A percentile compares a stretch with the other conserved stretches of the same genome.
Evolutionary conservation across 768 basidiomycete genomes (phyloP).

Genomic region (Lactarius evosmus): DNA sequence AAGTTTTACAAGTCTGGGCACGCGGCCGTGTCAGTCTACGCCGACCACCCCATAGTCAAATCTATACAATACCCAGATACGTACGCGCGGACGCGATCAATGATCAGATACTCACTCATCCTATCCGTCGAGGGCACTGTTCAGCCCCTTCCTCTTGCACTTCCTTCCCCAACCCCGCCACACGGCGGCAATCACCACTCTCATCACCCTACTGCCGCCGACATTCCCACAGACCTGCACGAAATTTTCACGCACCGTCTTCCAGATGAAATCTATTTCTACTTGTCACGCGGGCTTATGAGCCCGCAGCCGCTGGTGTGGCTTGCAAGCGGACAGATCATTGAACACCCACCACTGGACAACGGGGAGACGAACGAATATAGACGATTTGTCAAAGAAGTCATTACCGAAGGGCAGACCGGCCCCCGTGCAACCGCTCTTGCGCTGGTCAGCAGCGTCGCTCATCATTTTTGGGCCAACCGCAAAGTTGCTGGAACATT

Average conservation of each 20-base stretch:
- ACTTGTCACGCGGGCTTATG: conserved; percentile 88
- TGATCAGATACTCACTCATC: conserved; percentile 90
- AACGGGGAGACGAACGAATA: conserved; percentile 96
- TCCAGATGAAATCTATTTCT: conserved; percentile 95
- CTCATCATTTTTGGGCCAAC: conserved; percentile 77
- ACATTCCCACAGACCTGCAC: conserved; percentile 87
- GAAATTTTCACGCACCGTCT: conserved; percentile 93
- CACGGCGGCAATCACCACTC: conserved; percentile 55
- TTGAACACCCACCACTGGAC: conserved; percentile 85
- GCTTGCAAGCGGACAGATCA: conserved; percentile 83
- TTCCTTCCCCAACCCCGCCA: conserved; percentile 46
- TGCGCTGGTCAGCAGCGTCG: conserved; percentile 78
- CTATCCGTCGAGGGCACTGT: conserved; percentile 84
- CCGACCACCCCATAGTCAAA: conserved; percentile 83
- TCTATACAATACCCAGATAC: conserved; percentile 75
- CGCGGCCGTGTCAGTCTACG: conserved; percentile 69
- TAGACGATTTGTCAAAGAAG: conserved; percentile 91
- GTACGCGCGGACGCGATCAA: conserved; percentile 84
- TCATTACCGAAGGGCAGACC: conserved; percentile 91
- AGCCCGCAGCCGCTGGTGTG: conserved; percentile 91
- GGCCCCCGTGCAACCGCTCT: conserved; percentile 89
- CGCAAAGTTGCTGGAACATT: conserved; percentile 69
- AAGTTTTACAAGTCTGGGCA: conserved; percentile 90
- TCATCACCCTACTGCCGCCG: conserved; percentile 74
- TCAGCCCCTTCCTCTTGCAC: conserved; percentile 72